Base-by-base conservation (phyloP, 805 yeast genomes). In the Millerozyma acaciae region DNA sequence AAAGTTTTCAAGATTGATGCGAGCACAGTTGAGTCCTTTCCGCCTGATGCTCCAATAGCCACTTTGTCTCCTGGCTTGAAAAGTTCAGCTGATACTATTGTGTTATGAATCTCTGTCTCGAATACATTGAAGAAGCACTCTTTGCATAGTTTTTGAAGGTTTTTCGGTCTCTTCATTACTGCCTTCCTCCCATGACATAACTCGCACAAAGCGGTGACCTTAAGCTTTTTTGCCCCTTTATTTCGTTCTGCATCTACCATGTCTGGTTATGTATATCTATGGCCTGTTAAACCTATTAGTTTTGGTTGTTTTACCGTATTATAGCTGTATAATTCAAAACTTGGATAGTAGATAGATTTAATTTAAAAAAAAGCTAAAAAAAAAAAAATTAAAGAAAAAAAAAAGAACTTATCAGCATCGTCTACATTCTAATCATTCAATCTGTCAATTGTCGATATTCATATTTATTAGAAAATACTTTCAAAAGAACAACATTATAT, bases 11-110 rank as follows among this genome's bases (percentile, higher is more conserved):
- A 59, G 2, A 93, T 76, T 28, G 89, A 78, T 0, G 97, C 98
- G 19, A 93, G 62, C 1, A 93, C 99, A 0, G 99, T 93, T 4
- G 96, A 86, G 56, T 93, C 99, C 50, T 93, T 93, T 33, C 99
- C 99, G 16, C 99, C 99, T 1, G 96, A 86, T 0, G 99, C 99
- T 12, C 99, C 99, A 16, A 93, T 89, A 12, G 97, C 98, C 2
- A 93, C 89, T 17, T 65, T 73, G 51, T 93, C 98, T 10, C 97
- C 97, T 0, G 63, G 68, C 16, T 76, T 56, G 49, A 93, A 93
- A 30, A 93, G 70, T 1, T 76, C 66, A 34, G 82, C 80, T 21
- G 74, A 65, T 9, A 70, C 65, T 28, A 93, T 90, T 2, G 98
- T 90, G 47, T 87, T 75, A 64, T 93, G 98, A 42, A 93, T 84